Conservation (phyloP, 169 alveolate genomes). For the Plasmodium vinckei region DNA sequence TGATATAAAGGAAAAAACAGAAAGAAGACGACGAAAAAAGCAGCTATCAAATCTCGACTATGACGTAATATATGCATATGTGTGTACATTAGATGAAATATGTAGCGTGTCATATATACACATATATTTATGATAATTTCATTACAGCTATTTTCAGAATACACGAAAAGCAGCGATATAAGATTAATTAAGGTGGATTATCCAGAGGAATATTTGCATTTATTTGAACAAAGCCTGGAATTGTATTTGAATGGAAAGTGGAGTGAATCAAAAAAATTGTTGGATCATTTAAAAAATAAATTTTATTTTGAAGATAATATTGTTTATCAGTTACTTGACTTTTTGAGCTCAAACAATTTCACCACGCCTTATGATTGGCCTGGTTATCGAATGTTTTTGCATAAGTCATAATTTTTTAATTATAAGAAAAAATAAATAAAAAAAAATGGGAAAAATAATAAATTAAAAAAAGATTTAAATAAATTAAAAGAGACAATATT, state of each 20-base stretch:
- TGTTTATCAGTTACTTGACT: conserved; percentile 78
- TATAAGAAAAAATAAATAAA: conserved; percentile 2
- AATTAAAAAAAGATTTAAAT: too few relatives aligned
- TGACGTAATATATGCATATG: conserved; percentile 15
- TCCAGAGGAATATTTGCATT: conserved; percentile 83
- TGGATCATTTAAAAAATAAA: conserved; percentile 80
- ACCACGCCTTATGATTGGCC: conserved; percentile 91
- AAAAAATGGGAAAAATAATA: background rate
- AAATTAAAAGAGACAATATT: too few relatives aligned
- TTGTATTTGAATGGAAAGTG: conserved; percentile 89
- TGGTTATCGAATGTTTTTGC: conserved; percentile 90
- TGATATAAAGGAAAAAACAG: conserved; percentile 62
- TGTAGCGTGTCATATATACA: background rate
- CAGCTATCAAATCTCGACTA: conserved; percentile 40
- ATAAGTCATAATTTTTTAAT: conserved; percentile 79
- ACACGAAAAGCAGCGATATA: conserved; percentile 73
- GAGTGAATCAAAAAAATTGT: conserved; percentile 80
- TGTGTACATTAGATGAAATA: background rate
- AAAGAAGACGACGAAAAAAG: conserved; percentile 41
- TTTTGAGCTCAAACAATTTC: conserved; percentile 82
- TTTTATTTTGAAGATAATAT: conserved; percentile 88
- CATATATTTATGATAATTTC: conserved; percentile 7
- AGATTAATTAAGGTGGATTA: conserved; percentile 83
- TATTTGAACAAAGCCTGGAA: conserved; percentile 84
- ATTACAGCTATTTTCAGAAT: conserved; percentile 45